Base-by-base conservation (phyloP, 768 basidiomycete genomes). In the Hysterangium stoloniferum region DNA sequence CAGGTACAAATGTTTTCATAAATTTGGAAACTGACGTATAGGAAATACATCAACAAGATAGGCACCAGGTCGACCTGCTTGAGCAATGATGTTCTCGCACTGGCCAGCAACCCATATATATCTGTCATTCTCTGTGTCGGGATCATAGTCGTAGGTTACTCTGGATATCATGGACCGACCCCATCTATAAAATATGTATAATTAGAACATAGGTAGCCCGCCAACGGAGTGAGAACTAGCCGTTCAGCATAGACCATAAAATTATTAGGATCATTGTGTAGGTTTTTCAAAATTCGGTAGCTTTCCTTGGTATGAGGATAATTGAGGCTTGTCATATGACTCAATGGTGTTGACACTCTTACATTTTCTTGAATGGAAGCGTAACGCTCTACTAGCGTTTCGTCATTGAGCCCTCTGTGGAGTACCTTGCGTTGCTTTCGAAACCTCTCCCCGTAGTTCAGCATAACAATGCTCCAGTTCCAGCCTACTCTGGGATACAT, bases 141-240 rank as follows among this genome's bases (percentile, higher is more conserved):
- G 64, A 12, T 63, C 57, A 19, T 70, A 60, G 1, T 71, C 73
- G 40, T 72, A 64, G 1, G 67, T 65, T 15, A 66, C 57, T 13
- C 44, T 17, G 33, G 33, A 34, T 34, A 34, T 34, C 33, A 34
- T 34, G 11, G 33, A 34, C 9, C 33, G 33, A 9, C 33, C 33
- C 33, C 33, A 34, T 17, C 33, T 34, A 17, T 17, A 34, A 34
- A 9, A 34, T 9, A 34, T 34, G 33, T 34, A 9, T 9, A 9
- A 34, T 17, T 34, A 9, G 17, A 34, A 34, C 17, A n/a, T n/a
- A n/a, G n/a, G n/a, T n/a, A n/a, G n/a, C n/a, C n/a, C n/a, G n/a
- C n/a, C n/a, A n/a, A n/a, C n/a, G n/a, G n/a, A 17, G 33, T 34
- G 9, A 17, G 11, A 34, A 17, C 33, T 9, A 9, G 33, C 33